Percentiles rank a stretch among this genome's conserved stretches.
These are phyloP conservation scores for Monosporascus sp. DNA, from an alignment of 2,329 filamentous ascomycete genomes.

Conservation along the genomic window DNA sequence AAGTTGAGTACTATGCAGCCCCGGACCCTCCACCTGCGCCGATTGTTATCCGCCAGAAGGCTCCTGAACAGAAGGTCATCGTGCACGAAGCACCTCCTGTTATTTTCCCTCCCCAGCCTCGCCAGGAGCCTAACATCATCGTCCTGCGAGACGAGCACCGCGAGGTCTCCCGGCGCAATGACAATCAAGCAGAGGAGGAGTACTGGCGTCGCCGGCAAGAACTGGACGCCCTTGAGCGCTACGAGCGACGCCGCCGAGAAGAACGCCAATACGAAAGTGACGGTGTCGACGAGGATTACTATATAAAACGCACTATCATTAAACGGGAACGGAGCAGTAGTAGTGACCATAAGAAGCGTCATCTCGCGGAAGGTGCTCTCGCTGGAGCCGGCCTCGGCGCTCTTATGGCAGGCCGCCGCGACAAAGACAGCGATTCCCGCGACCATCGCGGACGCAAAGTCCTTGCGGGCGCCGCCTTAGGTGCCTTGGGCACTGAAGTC, in stretches of 20 bases:
- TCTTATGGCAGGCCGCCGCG: conserved; percentile 50
- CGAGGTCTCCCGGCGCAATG: conserved; percentile 28
- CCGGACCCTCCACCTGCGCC: conserved; percentile 43
- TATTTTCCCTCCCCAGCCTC: conserved; percentile 35
- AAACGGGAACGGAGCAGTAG: conserved; percentile 47
- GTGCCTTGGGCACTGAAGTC: conserved; percentile 57
- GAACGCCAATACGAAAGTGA: conserved; percentile 33
- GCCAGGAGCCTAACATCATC: conserved; percentile 39
- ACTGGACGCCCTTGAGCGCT: conserved; percentile 24
- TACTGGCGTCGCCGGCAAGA: conserved; percentile 44
- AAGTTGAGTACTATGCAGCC: conserved; percentile 57
- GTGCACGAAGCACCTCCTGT: conserved; percentile 54
- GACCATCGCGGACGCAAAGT: conserved; percentile 54
- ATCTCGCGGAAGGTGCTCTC: conserved; percentile 59
- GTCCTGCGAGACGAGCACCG: conserved; percentile 38
- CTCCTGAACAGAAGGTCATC: conserved; percentile 55
- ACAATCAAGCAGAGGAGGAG: conserved; percentile 36
- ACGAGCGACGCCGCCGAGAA: conserved; percentile 29
- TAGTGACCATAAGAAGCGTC: conserved; percentile 47
- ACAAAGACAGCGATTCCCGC: conserved; percentile 42
- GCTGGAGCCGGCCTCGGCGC: conserved; percentile 59
- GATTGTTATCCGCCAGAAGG: conserved; percentile 52
- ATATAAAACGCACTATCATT: conserved; percentile 40
- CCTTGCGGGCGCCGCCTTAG: conserved; percentile 56
- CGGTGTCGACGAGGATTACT: conserved; percentile 41